phyloP scores from a whole-genome alignment of 2,329 filamentous ascomycete genomes.

The Tolypocladium pustulatum region DNA sequence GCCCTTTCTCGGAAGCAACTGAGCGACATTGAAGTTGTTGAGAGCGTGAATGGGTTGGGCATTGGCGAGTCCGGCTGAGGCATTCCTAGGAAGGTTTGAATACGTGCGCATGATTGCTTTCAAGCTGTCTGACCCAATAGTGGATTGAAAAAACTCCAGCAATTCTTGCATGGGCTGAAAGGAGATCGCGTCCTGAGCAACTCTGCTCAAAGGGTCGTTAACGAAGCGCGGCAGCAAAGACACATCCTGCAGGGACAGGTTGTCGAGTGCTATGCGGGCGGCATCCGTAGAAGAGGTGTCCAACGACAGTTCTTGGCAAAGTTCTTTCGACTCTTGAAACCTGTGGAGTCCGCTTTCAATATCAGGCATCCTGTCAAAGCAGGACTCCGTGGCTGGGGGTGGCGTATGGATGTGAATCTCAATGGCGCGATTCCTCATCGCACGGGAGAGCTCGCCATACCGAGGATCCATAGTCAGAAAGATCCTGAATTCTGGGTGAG shows the following conservation, averaged over 20 bases:
- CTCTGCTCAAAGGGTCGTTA: conserved; percentile 10
- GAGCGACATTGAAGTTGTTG: conserved; percentile 43
- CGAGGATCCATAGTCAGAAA: conserved; percentile 90
- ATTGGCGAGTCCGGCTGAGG: conserved; percentile 20
- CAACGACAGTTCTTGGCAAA: conserved; percentile 16
- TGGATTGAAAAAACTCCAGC: conserved; percentile 20
- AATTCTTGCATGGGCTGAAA: conserved; percentile 11
- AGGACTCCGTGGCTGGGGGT: conserved; percentile 19
- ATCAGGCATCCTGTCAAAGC: conserved; percentile 29
- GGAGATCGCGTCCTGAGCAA: conserved; percentile 2
- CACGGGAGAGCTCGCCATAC: conserved; percentile 86
- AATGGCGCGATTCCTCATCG: conserved; percentile 90
- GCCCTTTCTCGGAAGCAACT: conserved; percentile 27
- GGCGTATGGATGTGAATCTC: conserved; percentile 66
- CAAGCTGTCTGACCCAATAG: conserved; percentile 16
- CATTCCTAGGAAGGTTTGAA: conserved; percentile 15
- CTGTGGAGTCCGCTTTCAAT: conserved; percentile 41
- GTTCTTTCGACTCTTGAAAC: conserved; percentile 27
- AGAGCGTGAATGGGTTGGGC: conserved; percentile 47
- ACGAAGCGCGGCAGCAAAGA: conserved; percentile 23
- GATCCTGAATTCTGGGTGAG: conserved; percentile 80
- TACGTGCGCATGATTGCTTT: conserved; percentile 25
- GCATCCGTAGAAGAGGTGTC: conserved; percentile 13
- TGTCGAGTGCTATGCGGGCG: conserved; percentile 30
- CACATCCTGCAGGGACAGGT: conserved; percentile 36